A percentile compares a stretch with the other conserved stretches of the same genome.
Evolutionary conservation across 768 basidiomycete species (phyloP).

Genomic region (Leccinum aurantiacum): DNA sequence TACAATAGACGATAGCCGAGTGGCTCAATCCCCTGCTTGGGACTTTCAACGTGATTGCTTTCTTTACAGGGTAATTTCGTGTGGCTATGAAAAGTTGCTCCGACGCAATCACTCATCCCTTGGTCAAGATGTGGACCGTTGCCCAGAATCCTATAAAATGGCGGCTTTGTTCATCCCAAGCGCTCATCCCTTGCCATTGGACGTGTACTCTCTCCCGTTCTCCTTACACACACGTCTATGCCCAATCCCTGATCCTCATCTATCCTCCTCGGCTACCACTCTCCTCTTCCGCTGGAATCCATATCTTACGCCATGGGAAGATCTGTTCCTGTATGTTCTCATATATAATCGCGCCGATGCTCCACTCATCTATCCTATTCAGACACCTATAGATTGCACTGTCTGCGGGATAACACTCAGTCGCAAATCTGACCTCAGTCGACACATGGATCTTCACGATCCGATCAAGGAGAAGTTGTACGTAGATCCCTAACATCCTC

Average conservation of each 20-base stretch:
- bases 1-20: constrained; percentile 19
- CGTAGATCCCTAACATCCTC: constrained; percentile 3
- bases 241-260: background rate
- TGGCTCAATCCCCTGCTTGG: constrained; percentile 24
- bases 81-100: constrained; percentile 16
- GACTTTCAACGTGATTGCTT: constrained; percentile 22
- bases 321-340: background rate
- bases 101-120: constrained; percentile 28
- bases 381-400: constrained; percentile 1
- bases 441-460: constrained; percentile 30
- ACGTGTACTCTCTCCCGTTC: background rate
- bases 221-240: background rate
- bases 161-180: constrained; percentile 2
- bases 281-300: background rate
- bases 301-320: background rate
- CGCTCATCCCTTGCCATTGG: background rate
- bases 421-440: constrained; percentile 27
- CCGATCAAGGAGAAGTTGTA: constrained; percentile 26
- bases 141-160: constrained; percentile 22
- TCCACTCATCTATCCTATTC: background rate
- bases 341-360: background rate
- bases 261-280: background rate
- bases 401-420: constrained; percentile 18
- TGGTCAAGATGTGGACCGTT: constrained; percentile 13
- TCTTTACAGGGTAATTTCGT: constrained; percentile 18